Base-by-base conservation (phyloP, 2,329 filamentous ascomycete genomes). In the Thielaviopsis populi region DNA sequence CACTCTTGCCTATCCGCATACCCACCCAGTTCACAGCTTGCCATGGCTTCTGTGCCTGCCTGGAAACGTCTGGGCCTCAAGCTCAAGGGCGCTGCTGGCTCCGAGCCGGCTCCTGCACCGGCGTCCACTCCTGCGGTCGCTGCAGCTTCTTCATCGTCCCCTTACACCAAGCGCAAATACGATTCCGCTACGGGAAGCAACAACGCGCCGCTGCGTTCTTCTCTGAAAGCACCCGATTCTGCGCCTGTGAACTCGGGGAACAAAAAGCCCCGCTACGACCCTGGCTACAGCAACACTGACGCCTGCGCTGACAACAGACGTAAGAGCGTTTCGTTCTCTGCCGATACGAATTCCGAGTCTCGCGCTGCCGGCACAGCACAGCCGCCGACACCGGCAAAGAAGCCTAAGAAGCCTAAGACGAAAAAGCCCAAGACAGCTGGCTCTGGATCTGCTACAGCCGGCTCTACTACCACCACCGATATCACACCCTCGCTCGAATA, bases 401-500 rank as follows among this genome's bases (percentile, higher is more conserved):
- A 70, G 22, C 58, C 64, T 65, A 70, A 71, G 66, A 72, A 74
- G 67, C 69, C 72, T 53, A 74, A 74, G 69, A 67, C 69, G 67
- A 75, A 76, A 64, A 74, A 74, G 66, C 70, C 72, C 43, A 68
- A 72, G 37, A 76, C 77, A 70, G 75, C 75, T 68, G 68, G 73
- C 50, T 62, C 67, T 46, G 66, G 69, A 61, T 7, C 63, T 19
- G 30, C 54, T 40, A 15, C 59, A 5, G 73, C 71, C 65, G 71
- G 27, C 8, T 37, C 69, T 68, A 72, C 73, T 73, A 74, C 72
- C 17, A 67, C 71, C 42, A 65, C 70, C 6, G 79, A 82, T 67
- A 74, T 85, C 63, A 79, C 82, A 58, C 81, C 85, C 15, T 86
- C 90, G 65, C 78, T 95, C 17, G 79, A 83, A 62, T 96, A 96